Evolutionary conservation across 176 grass and related monocot genomes (phyloP).

Genomic region (Ensete glaucum): DNA sequence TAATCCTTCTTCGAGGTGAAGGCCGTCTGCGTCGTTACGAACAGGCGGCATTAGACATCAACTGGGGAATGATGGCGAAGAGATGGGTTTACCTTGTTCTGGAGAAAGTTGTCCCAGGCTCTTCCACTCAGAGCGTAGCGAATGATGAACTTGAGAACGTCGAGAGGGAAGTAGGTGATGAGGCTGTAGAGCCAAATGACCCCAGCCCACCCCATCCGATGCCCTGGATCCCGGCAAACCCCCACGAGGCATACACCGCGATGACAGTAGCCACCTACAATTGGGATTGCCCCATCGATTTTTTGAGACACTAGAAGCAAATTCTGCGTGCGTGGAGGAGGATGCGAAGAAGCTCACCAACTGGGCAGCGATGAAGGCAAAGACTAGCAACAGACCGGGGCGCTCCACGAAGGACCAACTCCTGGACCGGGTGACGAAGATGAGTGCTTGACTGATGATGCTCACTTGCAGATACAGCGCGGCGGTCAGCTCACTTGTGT

Average conservation of each 20-base stretch:
- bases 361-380: conserved; percentile 62
- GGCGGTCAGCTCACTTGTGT: conserved; percentile 31
- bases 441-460: conserved; percentile 39
- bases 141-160: conserved; percentile 8
- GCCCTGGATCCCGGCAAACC: conserved; percentile 6
- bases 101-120: conserved; percentile 12
- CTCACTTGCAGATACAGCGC: conserved; percentile 40
- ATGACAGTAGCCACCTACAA: conserved; percentile 8
- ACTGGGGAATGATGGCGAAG: no score
- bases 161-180: conserved; percentile 13
- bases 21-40: background rate
- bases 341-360: conserved; percentile 17
- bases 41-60: no score
- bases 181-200: conserved; percentile 9
- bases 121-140: background rate
- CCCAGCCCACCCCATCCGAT: conserved; percentile 12
- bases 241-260: conserved; percentile 11
- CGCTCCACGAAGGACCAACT: conserved; percentile 53
- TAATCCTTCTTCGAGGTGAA: conserved; percentile 25
- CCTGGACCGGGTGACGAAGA: conserved; percentile 39
- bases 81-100: background rate
- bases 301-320: no score
- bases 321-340: background rate
- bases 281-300: no score
- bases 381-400: conserved; percentile 37